Evolutionary conservation across 192 early-diverging fungal species (phyloP), one percentile per base, ranked within the genome.

Genomic region (Entomortierella lignicola): DNA sequence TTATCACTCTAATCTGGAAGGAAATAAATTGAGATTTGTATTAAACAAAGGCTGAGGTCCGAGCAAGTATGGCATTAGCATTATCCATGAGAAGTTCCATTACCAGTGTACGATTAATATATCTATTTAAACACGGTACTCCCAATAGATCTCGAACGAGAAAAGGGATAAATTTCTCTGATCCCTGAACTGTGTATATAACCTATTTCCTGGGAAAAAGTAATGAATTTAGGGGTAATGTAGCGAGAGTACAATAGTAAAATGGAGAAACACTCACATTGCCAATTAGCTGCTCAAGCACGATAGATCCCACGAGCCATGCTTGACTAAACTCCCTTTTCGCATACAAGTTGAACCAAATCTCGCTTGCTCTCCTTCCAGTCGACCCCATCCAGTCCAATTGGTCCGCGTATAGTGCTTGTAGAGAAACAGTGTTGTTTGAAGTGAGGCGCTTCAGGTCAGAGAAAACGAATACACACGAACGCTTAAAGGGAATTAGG

Each of bases 301-400:
- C 75, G 5, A 67, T 79, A 0, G 75, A 70, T 11, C 75, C 75
- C 6, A 79, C 51, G 27, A 70, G 68, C 75, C 61, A 70, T 11
- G 75, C 75, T 54, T 79, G 75, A 41, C 70, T 56, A 21, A 60
- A 70, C 4, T 50, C 13, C 3, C 63, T 57, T 10, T 26, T 41
- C 25, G 4, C 25, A 43, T 57, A 70, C 23, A 70, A 7, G 18
- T 70, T 39, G 26, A 79, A 55, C 75, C 75, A 79, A 23, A 64
- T 60, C 47, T 68, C 59, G 4, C 39, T 21, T 15, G 66, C 57
- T 4, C 34, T 18, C 23, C 29, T 54, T 2, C 72, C 44, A 0
- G 44, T 21, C 11, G 32, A 3, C 2, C 53, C 60, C n/a, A 77
- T 21, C 72, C 64, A 77, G 1, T 30, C 6, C 61, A 72, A 29